Conservation (phyloP, 257 asterid genomes). For the Ilex asprella region DNA sequence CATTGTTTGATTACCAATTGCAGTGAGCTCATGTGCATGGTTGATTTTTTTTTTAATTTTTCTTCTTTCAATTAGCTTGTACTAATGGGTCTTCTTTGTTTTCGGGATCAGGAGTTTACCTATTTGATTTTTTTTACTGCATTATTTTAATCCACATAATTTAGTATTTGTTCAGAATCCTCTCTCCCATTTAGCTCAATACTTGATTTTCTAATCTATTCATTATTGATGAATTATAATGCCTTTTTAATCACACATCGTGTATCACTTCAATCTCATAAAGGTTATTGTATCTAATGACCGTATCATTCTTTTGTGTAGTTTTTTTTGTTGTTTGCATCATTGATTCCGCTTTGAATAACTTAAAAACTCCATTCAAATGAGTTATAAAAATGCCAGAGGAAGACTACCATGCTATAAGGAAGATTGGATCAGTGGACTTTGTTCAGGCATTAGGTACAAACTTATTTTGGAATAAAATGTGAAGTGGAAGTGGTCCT, state of each 20-base stretch:
- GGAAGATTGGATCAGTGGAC: neutral
- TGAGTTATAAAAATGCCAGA: neutral
- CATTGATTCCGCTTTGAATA: neutral
- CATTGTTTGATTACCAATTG: neutral
- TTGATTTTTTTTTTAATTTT: neutral
- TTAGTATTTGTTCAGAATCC: neutral
- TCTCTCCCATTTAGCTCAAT: too few relatives aligned
- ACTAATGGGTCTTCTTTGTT: too few relatives aligned
- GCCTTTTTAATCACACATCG: too few relatives aligned
- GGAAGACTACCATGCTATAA: constrained; percentile 1
- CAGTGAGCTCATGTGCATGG: neutral
- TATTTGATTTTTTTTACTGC: neutral
- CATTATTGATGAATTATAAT: too few relatives aligned
- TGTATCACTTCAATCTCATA: too few relatives aligned
- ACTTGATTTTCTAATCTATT: too few relatives aligned
- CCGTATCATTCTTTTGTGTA: too few relatives aligned
- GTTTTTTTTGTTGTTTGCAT: neutral
- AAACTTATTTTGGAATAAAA: neutral
- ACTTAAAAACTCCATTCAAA: neutral
- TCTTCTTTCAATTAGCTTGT: neutral
- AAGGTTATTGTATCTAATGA: too few relatives aligned
- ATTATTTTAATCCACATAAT: neutral
- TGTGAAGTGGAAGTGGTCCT: neutral
- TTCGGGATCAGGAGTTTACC: neutral
- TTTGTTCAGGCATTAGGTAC: neutral